Base-by-base conservation (phyloP, 2,329 filamentous ascomycete species). In the Monosporascus sp. region DNA sequence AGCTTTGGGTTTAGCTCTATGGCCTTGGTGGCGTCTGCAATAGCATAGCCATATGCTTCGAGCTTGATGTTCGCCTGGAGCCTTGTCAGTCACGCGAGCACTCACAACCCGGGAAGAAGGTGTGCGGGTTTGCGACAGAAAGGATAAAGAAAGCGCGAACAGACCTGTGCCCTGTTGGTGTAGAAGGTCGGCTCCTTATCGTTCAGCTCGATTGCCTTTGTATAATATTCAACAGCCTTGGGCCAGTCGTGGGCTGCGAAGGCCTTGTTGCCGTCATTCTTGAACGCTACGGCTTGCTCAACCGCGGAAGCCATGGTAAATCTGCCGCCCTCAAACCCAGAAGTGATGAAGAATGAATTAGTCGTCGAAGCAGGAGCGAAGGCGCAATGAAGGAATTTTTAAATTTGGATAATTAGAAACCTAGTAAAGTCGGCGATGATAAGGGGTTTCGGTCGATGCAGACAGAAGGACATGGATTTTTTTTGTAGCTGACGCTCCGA, bases 241-340 rank as follows among this genome's bases (percentile, higher is more conserved):
- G 81, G 82, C 88, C 89, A 99, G 76, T 97, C 88, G 66, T 96
- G 91, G 35, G 85, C 78, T 53, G 86, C 84, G 74, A 97, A 97
- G 51, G 91, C 91, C 67, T 92, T 89, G 74, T 99, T 99, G 70
- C 94, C 94, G 72, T 95, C 82, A 72, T 95, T 88, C 78, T 99
- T 99, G 63, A 96, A 78, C 68, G 87, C 88, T 62, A 85, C 81
- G 50, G 93, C 93, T 71, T 89, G 84, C 70, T 89, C 85, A 64
- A 74, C 63, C 24, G 70, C 63, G 35, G 69, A 69, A 55, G 74
- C 65, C 75, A 79, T 79, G 26, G 38, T 58, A 28, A 37, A 18
- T n/a, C 17, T 41, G 18, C 38, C 18, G 18, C 38, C 18, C 9
- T 18, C 38, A 35, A 35, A 35, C 31, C 11, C 31, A 14, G 11